These are phyloP conservation scores for California macrophylla DNA, from an alignment of 441 rosid genomes.

Conservation along the genomic window DNA sequence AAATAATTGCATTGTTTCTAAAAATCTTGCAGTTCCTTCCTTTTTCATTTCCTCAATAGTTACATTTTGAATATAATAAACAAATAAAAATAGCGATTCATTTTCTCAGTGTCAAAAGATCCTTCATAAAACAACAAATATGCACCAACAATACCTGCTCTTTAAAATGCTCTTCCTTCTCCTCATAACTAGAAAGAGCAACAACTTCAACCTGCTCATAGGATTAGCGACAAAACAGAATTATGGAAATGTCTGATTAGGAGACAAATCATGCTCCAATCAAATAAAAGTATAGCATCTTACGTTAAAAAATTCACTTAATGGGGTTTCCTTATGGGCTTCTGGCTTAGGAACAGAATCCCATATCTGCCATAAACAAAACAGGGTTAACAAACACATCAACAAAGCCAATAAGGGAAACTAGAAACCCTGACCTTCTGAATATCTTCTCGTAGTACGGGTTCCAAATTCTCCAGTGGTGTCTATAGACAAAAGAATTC, in stretches of 20 bases:
- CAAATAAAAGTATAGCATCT: conserved; percentile 13
- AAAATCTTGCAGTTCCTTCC: neutral
- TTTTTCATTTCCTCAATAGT: no score
- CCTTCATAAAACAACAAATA: neutral
- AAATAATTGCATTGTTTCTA: neutral
- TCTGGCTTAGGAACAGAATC: conserved; percentile 88
- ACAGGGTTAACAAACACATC: conserved; percentile 12
- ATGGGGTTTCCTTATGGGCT: conserved; percentile 79
- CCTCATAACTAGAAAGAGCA: conserved; percentile 96
- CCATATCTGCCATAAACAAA: conserved; percentile 66
- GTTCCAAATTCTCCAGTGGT: conserved; percentile 86
- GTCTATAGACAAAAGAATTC: conserved; percentile 48
- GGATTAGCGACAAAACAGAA: conserved; percentile 10
- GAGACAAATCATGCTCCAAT: neutral
- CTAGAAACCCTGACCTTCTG: conserved; percentile 53
- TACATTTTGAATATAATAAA: no score
- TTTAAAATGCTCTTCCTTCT: conserved; percentile 85
- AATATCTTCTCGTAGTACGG: conserved; percentile 89
- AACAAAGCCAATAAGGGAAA: conserved; percentile 1
- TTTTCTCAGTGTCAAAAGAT: no score
- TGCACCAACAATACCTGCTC: conserved; percentile 60
- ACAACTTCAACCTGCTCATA: conserved; percentile 79
- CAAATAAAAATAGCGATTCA: no score
- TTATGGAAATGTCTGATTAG: neutral
- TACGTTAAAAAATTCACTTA: conserved; percentile 96